Conservation (phyloP, 1,284 basidiomycete species). For the Ceratobasidium sp. region DNA sequence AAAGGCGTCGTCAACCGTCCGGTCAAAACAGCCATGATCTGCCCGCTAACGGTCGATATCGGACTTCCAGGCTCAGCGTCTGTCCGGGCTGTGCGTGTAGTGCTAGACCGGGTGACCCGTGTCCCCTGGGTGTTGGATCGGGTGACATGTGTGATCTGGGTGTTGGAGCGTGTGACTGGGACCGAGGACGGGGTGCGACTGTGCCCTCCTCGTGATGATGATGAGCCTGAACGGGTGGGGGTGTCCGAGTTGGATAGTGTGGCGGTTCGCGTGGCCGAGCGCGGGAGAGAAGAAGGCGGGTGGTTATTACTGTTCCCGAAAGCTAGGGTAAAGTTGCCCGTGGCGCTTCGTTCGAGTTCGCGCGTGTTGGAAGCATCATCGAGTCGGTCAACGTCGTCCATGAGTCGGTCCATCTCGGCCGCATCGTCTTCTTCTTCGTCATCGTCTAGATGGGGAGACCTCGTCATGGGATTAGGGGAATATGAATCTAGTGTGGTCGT, state of each 20-base stretch:
- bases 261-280: background rate
- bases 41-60: slow-evolving; percentile 31
- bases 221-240: background rate
- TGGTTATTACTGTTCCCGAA: background rate
- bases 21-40: slow-evolving; percentile 23
- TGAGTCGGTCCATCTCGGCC: background rate
- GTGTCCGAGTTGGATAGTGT: background rate
- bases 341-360: background rate
- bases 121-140: background rate
- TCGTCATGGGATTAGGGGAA: background rate
- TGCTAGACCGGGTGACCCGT: slow-evolving; percentile 37
- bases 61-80: slow-evolving; percentile 3
- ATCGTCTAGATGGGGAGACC: slow-evolving; percentile 26
- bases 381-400: background rate
- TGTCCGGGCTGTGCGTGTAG: slow-evolving; percentile 12
- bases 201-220: background rate
- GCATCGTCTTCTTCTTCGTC: slow-evolving; percentile 2
- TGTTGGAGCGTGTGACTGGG: slow-evolving; percentile 1
- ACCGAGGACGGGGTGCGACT: slow-evolving; percentile 11
- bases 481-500: background rate
- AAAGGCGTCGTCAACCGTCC: slow-evolving; percentile 13
- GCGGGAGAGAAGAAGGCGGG: background rate
- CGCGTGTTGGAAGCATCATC: too few species aligned
- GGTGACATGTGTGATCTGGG: too few species aligned
- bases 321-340: slow-evolving; percentile 29